Conservation (phyloP, 257 asterid genomes). For the Scutellaria barbata region DNA sequence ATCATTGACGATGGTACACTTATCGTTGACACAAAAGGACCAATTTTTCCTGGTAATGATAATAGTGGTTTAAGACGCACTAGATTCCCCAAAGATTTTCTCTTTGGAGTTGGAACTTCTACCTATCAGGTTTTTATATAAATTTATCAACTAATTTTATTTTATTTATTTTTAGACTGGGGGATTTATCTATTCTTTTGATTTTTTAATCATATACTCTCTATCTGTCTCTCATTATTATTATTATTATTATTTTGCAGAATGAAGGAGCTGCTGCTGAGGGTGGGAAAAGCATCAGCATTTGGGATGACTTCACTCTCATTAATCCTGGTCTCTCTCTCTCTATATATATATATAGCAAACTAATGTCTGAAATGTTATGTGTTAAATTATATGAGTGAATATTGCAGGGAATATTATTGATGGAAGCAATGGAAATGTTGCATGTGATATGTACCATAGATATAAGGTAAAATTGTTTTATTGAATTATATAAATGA, state of each 20-base stretch:
- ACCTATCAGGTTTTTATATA: constrained; percentile 27
- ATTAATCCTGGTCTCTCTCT: constrained; percentile 29
- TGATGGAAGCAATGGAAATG: constrained; percentile 38
- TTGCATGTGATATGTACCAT: constrained; percentile 35
- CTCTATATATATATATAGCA: not conserved
- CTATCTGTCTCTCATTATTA: no score
- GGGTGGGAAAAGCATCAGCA: constrained; percentile 36
- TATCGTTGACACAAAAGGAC: not conserved
- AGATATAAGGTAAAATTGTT: constrained; percentile 34
- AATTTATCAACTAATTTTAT: not conserved
- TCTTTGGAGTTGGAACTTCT: constrained; percentile 34
- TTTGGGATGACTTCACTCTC: constrained; percentile 33
- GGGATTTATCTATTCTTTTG: no score
- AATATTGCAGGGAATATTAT: constrained; percentile 24
- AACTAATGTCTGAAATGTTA: not conserved
- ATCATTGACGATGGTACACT: no score
- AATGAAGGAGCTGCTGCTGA: constrained; percentile 32
- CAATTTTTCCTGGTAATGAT: constrained; percentile 5
- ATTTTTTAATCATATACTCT: no score
- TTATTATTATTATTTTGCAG: constrained; percentile 13
- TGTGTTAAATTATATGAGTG: not conserved
- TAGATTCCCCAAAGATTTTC: constrained; percentile 23
- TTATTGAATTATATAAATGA: no score
- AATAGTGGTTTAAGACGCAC: not conserved
- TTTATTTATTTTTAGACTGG: no score